Base-by-base conservation (phyloP, 441 rosid species). In the Gossypium armourianum region DNA sequence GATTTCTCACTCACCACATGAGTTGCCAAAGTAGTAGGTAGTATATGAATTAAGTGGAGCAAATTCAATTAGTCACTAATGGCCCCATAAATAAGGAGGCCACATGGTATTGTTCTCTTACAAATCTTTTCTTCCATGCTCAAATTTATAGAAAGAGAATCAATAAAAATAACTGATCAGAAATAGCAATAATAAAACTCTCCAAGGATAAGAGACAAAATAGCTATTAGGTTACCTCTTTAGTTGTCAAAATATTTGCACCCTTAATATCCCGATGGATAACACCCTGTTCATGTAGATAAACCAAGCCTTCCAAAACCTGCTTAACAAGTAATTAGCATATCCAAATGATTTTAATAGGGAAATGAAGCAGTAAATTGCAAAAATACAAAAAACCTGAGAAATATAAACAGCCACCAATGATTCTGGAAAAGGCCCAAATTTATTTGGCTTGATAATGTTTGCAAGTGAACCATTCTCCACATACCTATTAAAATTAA, bases 211-310 rank as follows among this genome's bases (percentile, higher is more conserved):
- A 71, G 0, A 16, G 21, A 56, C 15, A 13, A 47, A 58, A 55
- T 26, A 71, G 16, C 12, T 62, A 26, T 9, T 21, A 50, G 49
- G 73, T 72, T 68, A 92, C 99, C 92, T 95, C 98, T 77, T 95
- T 95, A 23, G 99, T 95, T 7, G 95, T 89, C 84, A 95, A 84
- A 73, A 95, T 95, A 80, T 92, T 95, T 74, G 99, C 99, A 69
- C 99, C 99, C 81, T 95, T 95, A 78, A 95, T 95, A 87, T 95
- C 99, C 61, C 99, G 91, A 83, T 95, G 99, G 70, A 95, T 95
- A 71, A 95, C 98, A 72, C 99, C 99, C 72, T 95, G 99, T 77
- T 95, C 99, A 36, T 95, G 99, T 43, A 95, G 86, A 86, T 95
- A 95, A 70, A 89, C 99, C 80, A 95, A 76, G 71, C 99, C 99